Evolutionary conservation across 2,329 filamentous ascomycete genomes (phyloP).

Genomic region (Claviceps humidiphila): DNA sequence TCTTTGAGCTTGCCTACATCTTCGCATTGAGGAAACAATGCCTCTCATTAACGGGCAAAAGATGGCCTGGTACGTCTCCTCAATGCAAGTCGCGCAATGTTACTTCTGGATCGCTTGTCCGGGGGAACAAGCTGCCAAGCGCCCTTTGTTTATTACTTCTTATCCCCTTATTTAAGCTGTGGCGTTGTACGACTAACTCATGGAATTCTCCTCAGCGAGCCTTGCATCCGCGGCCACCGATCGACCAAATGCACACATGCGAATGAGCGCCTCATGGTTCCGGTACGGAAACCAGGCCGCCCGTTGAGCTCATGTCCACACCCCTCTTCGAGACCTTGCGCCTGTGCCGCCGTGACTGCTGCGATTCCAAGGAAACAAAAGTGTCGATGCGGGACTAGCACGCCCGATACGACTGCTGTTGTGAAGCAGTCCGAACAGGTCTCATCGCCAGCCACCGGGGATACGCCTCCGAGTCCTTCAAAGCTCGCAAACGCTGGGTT

Average conservation of each 20-base stretch:
- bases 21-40: conserved; percentile 30
- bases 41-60: conserved; percentile 57
- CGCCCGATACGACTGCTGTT: conserved; percentile 13
- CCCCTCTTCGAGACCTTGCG: conserved; percentile 45
- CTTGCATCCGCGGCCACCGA: conserved; percentile 63
- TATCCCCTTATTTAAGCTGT: neutral
- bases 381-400: conserved; percentile 33
- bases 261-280: conserved; percentile 53
- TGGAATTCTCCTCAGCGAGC: conserved; percentile 36
- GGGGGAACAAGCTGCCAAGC: neutral
- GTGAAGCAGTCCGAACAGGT: conserved; percentile 14
- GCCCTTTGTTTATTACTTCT: neutral
- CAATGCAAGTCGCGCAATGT: neutral
- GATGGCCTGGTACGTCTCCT: conserved; percentile 54
- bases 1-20: neutral
- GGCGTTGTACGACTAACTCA: neutral
- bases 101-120: no score
- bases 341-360: conserved; percentile 49
- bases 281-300: conserved; percentile 58
- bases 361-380: conserved; percentile 46
- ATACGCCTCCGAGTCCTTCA: conserved; percentile 18
- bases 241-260: conserved; percentile 63
- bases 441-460: conserved; percentile 9
- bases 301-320: conserved; percentile 59
- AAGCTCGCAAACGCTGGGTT: conserved; percentile 21